Evolutionary conservation across 495 filamentous ascomycete species (phyloP).

Genomic region (Penicillium herquei): DNA sequence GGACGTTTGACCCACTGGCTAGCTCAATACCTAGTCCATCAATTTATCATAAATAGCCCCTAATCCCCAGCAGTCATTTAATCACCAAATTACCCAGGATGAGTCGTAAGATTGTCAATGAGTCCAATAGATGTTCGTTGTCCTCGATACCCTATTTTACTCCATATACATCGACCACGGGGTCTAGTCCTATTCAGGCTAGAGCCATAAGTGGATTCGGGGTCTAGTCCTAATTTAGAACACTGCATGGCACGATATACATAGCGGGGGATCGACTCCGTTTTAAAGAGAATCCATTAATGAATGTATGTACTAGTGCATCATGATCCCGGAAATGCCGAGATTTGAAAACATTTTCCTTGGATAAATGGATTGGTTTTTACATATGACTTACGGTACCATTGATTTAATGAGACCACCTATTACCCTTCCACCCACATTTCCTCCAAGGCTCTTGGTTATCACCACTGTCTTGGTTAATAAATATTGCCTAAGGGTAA

Average conservation of each 20-base stretch:
- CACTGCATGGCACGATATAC: not conserved
- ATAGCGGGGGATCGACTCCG: not conserved
- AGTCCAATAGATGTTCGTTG: not conserved
- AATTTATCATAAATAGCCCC: too few relatives aligned
- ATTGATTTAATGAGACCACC: too few relatives aligned
- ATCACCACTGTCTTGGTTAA: too few relatives aligned
- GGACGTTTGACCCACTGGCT: too few relatives aligned
- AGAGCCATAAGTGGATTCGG: not conserved
- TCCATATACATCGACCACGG: not conserved
- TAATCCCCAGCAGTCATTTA: too few relatives aligned
- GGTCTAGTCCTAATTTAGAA: constrained; percentile 8
- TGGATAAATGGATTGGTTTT: not conserved
- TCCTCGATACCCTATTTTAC: not conserved
- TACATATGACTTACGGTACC: too few relatives aligned
- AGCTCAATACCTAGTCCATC: too few relatives aligned
- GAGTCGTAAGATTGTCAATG: not conserved
- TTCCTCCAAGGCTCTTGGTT: too few relatives aligned
- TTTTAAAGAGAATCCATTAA: not conserved
- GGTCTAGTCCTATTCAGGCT: constrained; percentile 2
- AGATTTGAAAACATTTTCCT: not conserved
- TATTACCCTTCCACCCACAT: too few relatives aligned
- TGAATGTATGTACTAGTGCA: too few relatives aligned
- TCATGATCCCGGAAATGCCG: not conserved
- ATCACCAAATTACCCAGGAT: too few relatives aligned
- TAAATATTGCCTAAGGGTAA: too few relatives aligned